Base-by-base conservation (phyloP, 345 rosid genomes). In the Pistacia integerrima region DNA sequence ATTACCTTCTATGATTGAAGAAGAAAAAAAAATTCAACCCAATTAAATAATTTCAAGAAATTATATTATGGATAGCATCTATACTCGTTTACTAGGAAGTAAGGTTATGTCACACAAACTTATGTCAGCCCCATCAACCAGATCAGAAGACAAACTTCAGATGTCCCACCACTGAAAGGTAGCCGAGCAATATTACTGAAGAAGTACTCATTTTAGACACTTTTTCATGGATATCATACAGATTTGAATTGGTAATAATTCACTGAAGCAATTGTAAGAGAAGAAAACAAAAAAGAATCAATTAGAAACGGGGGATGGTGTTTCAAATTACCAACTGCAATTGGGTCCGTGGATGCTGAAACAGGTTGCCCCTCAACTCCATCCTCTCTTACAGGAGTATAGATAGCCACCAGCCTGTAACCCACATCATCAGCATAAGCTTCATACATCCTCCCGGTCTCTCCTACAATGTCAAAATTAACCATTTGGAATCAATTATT, bases 381-480 rank as follows among this genome's bases (percentile, higher is more conserved):
- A 83, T 95, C 99, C 44, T 95, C 98, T 75, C 98, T 87, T 44
- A 89, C 76, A 14, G 98, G 99, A 72, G 98, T 90, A 78, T 93
- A 93, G 68, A 95, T 81, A 74, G 94, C 96, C 51, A 95, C 99
- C 65, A 95, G 74, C 79, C 99, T 87, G 82, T 95, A 95, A 33
- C 99, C 98, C 71, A 95, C 99, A 81, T 95, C 99, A 84, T 95
- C 99, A n/a, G 93, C 99, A 88, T 95, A 93, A 74, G 97, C 97
- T 86, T 95, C 98, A 56, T 95, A 95, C 94, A 88, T 90, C 85
- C 89, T 89, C 78, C 93, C 99, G 0, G 88, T 90, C 85, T 95
- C 99, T 74, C 99, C 99, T 93, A 88, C 84, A 84, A 80, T 54
- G 74, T 77, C 78, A 74, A 28, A 72, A 68, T 51, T 36, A 74